Evolutionary conservation across 2,329 filamentous ascomycete genomes (phyloP), one percentile per base, ranked within the genome.

Genomic region (Colletotrichum sp.): DNA sequence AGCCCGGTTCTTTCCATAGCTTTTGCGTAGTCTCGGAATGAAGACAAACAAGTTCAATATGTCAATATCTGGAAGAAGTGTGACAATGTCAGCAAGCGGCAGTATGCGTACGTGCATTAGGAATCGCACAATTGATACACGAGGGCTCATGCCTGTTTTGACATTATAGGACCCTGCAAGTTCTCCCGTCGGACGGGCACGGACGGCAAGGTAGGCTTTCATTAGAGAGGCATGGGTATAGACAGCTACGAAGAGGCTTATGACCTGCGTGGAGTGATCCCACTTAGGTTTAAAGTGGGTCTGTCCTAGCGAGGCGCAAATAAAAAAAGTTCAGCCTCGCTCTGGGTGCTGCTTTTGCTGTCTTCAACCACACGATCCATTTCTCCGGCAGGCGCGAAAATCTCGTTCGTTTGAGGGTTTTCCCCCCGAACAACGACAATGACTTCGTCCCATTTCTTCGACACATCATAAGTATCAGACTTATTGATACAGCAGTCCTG

Each of bases 1-100:
- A 76, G 68, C 70, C 74, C 74, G 65, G 74, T 76, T 76, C 74
- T 76, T 76, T 76, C 71, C 74, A 76, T 76, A 76, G 74, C 74
- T 76, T 76, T 73, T 64, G 65, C 74, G 74, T 76, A 76, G 74
- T 76, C 70, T 76, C 74, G 68, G 49, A 76, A 76, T 73, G 70
- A 74, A 66, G 74, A 76, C 65, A 32, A 52, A 62, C 32, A 76
- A 68, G 74, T 76, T 76, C 74, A 74, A 68, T 67, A 73, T 76
- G 73, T 72, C 39, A 26, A 10, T 24, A 18, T 8, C 18, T 24
- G 18, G n/a, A 34, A 36, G 24, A 21, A 18, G 18, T 36, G 44
- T 55, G 28, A 67, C n/a, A 21, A 13, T 52, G n/a, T 6, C n/a
- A 52, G 44, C 21, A 13, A 21, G n/a, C 44, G 44, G n/a, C 44